Base-by-base conservation (phyloP, 139 green algal genomes). In the Pseudopediastrum boryanum region DNA sequence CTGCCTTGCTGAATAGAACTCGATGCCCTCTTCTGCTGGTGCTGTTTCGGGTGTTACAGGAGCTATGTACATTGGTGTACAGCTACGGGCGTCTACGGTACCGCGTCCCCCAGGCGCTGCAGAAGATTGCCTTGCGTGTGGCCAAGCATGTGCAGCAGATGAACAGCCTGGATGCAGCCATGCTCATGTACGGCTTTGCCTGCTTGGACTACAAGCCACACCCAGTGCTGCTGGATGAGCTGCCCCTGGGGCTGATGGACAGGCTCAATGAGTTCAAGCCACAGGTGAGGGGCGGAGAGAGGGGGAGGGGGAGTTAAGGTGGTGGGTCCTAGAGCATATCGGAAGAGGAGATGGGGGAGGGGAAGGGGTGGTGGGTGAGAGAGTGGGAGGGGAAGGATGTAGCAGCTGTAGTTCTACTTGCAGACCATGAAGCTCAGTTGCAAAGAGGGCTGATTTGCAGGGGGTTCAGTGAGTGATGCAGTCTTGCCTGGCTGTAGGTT, bases 21-120 rank as follows among this genome's bases (percentile, higher is more conserved):
- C n/a, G n/a, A n/a, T n/a, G n/a, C n/a, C n/a, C n/a, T n/a, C n/a
- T n/a, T n/a, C 48, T 58, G 48, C 16, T 19, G 48, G 48, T 16
- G 16, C 48, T 19, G 48, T 58, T 58, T 19, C 48, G 48, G 48
- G 16, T 16, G 48, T 58, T 58, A 6, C 31, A 42, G 50, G 65
- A 82, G 76, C 51, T 82, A 2, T 42, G 29, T 12, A 62, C 66
- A 4, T 27, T 76, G 16, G 41, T 70, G 3, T 82, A 82, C 51
- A 63, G 43, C 48, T 82, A 35, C 51, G 76, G 59, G 12, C 64
- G 76, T 8, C 25, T 82, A 65, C 76, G 56, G 29, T 23, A 70
- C 46, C 64, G 76, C 27, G 42, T 82, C 65, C 76, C 76, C 2
- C 41, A 52, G 43, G 46, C 62, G 38, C 50, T 82, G 65, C 44